These are phyloP conservation scores for Paxillus rubicundulus DNA, from an alignment of 768 basidiomycete species.

Conservation along the genomic window DNA sequence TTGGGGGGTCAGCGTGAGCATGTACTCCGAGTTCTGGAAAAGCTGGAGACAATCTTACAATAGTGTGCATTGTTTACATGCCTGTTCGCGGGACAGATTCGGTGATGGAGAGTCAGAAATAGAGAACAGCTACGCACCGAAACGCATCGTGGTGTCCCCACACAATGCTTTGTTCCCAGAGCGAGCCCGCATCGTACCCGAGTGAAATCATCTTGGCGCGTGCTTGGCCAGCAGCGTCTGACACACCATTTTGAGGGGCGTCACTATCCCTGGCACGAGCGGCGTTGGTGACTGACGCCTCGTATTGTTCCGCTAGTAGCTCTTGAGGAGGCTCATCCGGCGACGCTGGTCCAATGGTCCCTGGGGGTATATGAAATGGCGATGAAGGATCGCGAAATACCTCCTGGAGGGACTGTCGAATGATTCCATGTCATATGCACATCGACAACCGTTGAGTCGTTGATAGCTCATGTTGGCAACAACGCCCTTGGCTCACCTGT, in stretches of 20 bases:
- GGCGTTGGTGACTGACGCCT: constrained; percentile 5
- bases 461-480: not conserved
- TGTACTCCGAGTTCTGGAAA: not conserved
- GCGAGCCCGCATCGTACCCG: constrained; percentile 62
- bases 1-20: not conserved
- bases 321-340: constrained; percentile 42
- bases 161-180: constrained; percentile 74
- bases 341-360: constrained; percentile 55
- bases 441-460: not conserved
- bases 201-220: constrained; percentile 39
- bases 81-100: constrained; percentile 33
- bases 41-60: constrained; percentile 36
- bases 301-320: not conserved
- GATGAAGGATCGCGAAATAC: constrained; percentile 62
- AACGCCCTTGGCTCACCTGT: constrained; percentile 15
- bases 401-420: constrained; percentile 53
- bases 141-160: constrained; percentile 83
- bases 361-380: constrained; percentile 63
- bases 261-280: not conserved
- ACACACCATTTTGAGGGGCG: not conserved
- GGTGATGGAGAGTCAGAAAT: not conserved
- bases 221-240: constrained; percentile 35
- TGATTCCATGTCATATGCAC: not conserved
- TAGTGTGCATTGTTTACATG: constrained; percentile 81
- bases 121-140: constrained; percentile 46